Base-by-base conservation (phyloP, 352 stramenopile species). In the Pythium periplocum region DNA sequence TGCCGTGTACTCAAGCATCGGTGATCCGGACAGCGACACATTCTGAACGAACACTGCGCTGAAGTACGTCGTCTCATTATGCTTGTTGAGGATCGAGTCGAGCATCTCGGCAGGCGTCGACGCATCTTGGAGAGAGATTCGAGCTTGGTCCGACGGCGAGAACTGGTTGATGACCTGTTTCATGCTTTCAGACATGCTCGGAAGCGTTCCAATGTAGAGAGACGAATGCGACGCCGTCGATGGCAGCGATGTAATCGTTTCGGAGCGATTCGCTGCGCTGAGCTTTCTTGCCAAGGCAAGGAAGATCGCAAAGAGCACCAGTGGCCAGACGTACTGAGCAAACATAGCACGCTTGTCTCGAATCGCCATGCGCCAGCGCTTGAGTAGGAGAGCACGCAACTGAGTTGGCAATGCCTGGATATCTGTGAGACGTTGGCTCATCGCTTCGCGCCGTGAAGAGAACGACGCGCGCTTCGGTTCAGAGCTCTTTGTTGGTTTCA, bases 261-360 rank as follows among this genome's bases (percentile, higher is more conserved):
- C 73, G 34, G 82, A 70, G 4, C 54, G 66, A 11, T 68, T 64
- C 10, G 53, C 56, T 5, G 54, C 57, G 3, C 68, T 51, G 30
- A 87, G 39, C 34, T 78, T 60, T 34, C 85, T 59, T 7, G 78
- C 39, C 2, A 80, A 53, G 30, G 61, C 66, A 47, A 90, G 66
- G 30, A 90, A 44, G 12, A 88, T 64, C 17, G 66, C 62, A 44
- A 87, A 90, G 30, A 85, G 65, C 17, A 61, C 66, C 40, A 92
- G 65, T 4, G 81, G 81, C 78, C 77, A 88, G 3, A 87, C 55
- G 55, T 86, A 92, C 45, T 92, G 81, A 6, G 74, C 70, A 12
- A 87, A 67, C 0, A 92, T 47, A 1, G 68, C 50, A 42, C 84
- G 83, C 45, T 82, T 86, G 53, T 90, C 75, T 1, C 78, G 81